These are phyloP conservation scores for Collybia mongolica DNA, from an alignment of 768 basidiomycete genomes.

Conservation along the genomic window DNA sequence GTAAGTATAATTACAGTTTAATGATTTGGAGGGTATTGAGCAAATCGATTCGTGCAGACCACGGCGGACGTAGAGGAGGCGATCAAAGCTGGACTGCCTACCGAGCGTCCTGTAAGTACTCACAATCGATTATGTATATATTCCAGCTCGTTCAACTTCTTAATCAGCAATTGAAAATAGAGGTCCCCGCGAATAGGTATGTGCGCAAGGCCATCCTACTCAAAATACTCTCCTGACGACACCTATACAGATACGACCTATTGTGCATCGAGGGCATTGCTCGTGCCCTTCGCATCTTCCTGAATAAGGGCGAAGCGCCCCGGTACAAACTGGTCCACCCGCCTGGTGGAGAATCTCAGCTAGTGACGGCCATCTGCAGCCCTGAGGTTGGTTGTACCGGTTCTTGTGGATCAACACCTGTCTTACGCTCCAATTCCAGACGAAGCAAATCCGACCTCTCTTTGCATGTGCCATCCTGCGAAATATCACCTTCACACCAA, in stretches of 20 bases:
- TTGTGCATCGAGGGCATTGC: slow-evolving; percentile 97
- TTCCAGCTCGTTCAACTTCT: not conserved
- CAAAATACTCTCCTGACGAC: slow-evolving; percentile 9
- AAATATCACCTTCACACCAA: slow-evolving; percentile 83
- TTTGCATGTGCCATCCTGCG: slow-evolving; percentile 92
- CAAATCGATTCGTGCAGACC: slow-evolving; percentile 50
- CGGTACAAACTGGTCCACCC: slow-evolving; percentile 75
- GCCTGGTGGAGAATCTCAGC: slow-evolving; percentile 58
- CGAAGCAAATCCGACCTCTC: slow-evolving; percentile 79
- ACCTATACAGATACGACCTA: slow-evolving; percentile 79
- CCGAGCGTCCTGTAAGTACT: slow-evolving; percentile 72
- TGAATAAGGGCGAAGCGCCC: slow-evolving; percentile 66
- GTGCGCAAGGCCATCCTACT: slow-evolving; percentile 1
- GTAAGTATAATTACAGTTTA: slow-evolving; percentile 41
- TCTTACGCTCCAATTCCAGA: slow-evolving; percentile 39
- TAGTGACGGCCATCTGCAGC: slow-evolving; percentile 67
- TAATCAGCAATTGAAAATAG: slow-evolving; percentile 92
- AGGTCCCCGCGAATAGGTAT: slow-evolving; percentile 96
- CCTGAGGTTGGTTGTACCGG: slow-evolving; percentile 59
- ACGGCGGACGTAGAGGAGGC: slow-evolving; percentile 83
- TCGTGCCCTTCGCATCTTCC: slow-evolving; percentile 80
- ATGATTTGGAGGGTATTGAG: not conserved
- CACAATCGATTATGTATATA: not conserved
- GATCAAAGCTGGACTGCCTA: slow-evolving; percentile 79
- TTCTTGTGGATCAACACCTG: not conserved